These are phyloP conservation scores for Phytophthora tubulina DNA, from an alignment of 352 stramenopile species.

Conservation along the genomic window DNA sequence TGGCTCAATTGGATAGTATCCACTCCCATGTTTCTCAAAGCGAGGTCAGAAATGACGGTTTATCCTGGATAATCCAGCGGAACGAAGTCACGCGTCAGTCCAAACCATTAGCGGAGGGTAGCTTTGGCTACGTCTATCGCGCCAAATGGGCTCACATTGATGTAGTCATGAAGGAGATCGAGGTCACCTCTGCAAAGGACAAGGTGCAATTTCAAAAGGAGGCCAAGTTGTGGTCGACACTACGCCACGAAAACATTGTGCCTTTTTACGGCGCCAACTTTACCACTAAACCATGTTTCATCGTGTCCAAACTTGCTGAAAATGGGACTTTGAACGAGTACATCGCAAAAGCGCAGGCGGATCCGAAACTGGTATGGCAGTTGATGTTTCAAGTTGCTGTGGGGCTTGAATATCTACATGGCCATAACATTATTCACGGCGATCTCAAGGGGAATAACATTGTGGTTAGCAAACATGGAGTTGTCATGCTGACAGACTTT, in stretches of 20 bases:
- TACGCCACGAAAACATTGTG: background rate
- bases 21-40: background rate
- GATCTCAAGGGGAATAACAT: background rate
- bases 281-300: background rate
- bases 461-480: background rate
- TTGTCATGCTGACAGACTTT: background rate
- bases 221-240: background rate
- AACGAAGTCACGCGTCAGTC: background rate
- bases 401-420: background rate
- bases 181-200: background rate
- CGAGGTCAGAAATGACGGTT: background rate
- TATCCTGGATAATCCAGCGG: background rate
- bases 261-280: background rate
- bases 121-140: background rate
- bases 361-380: background rate
- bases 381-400: slow-evolving; percentile 1
- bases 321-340: background rate
- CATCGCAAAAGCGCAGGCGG: background rate
- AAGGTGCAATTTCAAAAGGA: background rate
- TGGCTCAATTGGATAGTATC: too few species aligned
- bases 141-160: background rate
- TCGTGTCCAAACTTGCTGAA: background rate
- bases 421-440: background rate
- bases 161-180: background rate
- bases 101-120: background rate